phyloP scores from a whole-genome alignment of 208 protist genomes.

The Trypanosoma boissoni region DNA sequence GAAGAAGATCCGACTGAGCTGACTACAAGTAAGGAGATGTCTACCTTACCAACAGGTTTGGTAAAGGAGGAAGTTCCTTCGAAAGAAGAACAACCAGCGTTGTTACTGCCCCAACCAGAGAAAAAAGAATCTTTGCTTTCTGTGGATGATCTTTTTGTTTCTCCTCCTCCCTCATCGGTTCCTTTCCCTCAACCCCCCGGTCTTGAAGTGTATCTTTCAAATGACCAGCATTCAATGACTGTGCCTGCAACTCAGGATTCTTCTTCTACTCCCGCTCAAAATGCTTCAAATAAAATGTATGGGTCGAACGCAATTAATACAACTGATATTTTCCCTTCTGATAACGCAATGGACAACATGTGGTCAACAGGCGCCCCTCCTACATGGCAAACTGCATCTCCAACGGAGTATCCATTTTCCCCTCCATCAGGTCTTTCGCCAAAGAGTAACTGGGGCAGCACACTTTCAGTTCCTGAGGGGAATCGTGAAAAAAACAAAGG shows the following conservation, averaged over 20 bases:
- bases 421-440: background rate
- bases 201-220: background rate
- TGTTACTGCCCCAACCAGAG: background rate
- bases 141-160: conserved; percentile 27
- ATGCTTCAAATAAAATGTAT: background rate
- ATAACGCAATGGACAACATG: conserved; percentile 1
- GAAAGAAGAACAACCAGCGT: background rate
- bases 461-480: background rate
- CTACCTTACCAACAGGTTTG: background rate
- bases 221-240: background rate
- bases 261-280: background rate
- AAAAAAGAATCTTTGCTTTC: conserved; percentile 3
- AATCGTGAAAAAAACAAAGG: conserved; percentile 15
- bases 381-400: conserved; percentile 11
- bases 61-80: background rate
- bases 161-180: background rate
- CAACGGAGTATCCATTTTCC: background rate
- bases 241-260: background rate
- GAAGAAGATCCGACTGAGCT: background rate
- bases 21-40: background rate
- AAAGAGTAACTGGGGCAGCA: background rate
- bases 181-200: background rate
- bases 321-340: background rate
- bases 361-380: conserved; percentile 28
- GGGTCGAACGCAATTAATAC: background rate